Evolutionary conservation across 2,329 filamentous ascomycete species (phyloP), one percentile per base, ranked within the genome.

Genomic region (Graphilbum ipis-grandicollis): DNA sequence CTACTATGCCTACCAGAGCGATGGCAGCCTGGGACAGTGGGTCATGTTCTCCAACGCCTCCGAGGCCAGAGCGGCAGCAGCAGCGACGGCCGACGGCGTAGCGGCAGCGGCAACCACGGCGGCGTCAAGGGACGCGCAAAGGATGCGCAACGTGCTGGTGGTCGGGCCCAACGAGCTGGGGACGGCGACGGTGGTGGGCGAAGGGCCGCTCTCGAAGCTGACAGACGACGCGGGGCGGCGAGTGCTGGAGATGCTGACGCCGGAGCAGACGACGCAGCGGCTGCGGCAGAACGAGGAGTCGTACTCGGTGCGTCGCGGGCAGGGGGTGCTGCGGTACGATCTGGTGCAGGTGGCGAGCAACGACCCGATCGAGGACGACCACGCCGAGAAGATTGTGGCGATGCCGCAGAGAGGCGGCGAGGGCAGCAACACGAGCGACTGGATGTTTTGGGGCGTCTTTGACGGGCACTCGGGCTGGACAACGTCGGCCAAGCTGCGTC

Each of bases 391-490:
- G 68, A 94, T 96, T 50, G 84, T 98, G 33, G 83, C 96, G 56
- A 74, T 94, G 9, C 79, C 83, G 5, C n/a, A n/a, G n/a, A n/a
- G n/a, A n/a, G 67, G 68, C 37, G 68, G 48, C 58, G 23, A 23
- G 13, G 36, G 19, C 7, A 68, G 52, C 58, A 49, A 44, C 25
- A n/a, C n/a, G n/a, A n/a, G n/a, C n/a, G 92, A 98, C 57, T 98
- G 90, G 90, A 96, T 96, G 85, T 98, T 98, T 56, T 98, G 92
- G 90, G 90, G 86, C 40, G 86, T 98, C 15, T 98, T 96, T 56
- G 90, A 98, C 52, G 90, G 90, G 1, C 90, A 98, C 57, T 83
- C 82, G 83, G 90, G 90, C 47, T 98, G 90, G 90, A 94, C 90
- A 5, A 98, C 90, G 7, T 96, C 90, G 29, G 90, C 90, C 17